These are phyloP conservation scores for Persicaria tinctoria DNA, from an alignment of 148 eudicot genomes.

Conservation along the genomic window DNA sequence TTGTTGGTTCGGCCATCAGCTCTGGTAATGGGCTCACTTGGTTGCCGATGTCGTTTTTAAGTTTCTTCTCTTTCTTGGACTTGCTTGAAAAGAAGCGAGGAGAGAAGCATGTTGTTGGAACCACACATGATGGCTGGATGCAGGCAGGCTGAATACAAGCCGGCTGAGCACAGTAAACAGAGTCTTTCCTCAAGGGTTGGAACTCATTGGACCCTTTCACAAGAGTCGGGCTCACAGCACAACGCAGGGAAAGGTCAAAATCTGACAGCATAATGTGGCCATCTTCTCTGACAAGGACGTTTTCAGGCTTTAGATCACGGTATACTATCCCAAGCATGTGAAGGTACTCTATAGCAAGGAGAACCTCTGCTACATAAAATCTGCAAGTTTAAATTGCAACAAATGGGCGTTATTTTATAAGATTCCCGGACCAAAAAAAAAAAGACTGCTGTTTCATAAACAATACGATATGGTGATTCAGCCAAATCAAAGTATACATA, in stretches of 20 bases:
- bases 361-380: slow-evolving; percentile 71
- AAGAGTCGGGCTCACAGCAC: slow-evolving; percentile 76
- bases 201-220: slow-evolving; percentile 44
- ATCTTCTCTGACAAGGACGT: slow-evolving; percentile 45
- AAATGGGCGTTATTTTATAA: slow-evolving; percentile 28
- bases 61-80: slow-evolving; percentile 62
- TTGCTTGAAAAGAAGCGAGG: slow-evolving; percentile 67
- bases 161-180: slow-evolving; percentile 59
- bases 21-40: slow-evolving; percentile 77
- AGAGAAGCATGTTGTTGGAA: slow-evolving; percentile 58
- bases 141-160: slow-evolving; percentile 87
- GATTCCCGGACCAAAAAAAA: neutral
- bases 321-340: slow-evolving; percentile 65
- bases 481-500: slow-evolving; percentile 4
- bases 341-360: slow-evolving; percentile 60
- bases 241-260: slow-evolving; percentile 84
- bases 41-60: slow-evolving; percentile 51
- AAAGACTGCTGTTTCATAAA: neutral
- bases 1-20: slow-evolving; percentile 82
- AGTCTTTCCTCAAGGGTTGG: slow-evolving; percentile 36
- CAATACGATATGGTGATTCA: neutral
- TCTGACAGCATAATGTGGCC: slow-evolving; percentile 90
- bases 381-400: slow-evolving; percentile 78
- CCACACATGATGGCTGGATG: slow-evolving; percentile 67
- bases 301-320: slow-evolving; percentile 81